These are phyloP conservation scores for Tetrahymena thermophila DNA, from an alignment of 73 alveolate species.

Conservation along the genomic window DNA sequence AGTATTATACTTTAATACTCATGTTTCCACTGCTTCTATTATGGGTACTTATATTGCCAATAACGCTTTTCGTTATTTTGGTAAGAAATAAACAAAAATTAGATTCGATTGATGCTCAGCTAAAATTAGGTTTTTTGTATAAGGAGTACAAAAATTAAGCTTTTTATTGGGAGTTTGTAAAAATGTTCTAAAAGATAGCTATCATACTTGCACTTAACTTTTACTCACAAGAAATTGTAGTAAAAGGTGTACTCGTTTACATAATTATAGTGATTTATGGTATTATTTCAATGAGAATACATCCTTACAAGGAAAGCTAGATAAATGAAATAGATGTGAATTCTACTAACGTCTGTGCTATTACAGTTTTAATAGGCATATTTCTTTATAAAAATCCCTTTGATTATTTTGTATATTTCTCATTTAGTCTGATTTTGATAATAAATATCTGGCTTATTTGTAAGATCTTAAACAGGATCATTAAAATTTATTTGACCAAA, in stretches of 20 bases:
- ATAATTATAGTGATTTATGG: neutral
- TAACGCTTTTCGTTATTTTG: neutral
- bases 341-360: neutral
- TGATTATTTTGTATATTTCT: neutral
- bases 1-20: neutral
- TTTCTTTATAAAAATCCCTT: neutral
- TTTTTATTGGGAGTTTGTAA: conserved; percentile 36
- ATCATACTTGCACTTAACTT: neutral
- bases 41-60: conserved; percentile 8
- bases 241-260: neutral
- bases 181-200: neutral
- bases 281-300: neutral
- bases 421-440: neutral
- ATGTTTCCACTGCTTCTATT: conserved; percentile 13
- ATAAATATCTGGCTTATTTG: neutral
- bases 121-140: conserved; percentile 13
- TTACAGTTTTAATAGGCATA: neutral
- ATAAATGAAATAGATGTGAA: neutral
- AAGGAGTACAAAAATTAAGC: conserved; percentile 15
- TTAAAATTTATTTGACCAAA: too few species aligned
- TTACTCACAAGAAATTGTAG: neutral
- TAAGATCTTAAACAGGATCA: too few species aligned
- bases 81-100: neutral
- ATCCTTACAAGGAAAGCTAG: neutral
- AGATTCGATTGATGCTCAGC: neutral